Conservation (phyloP, 768 basidiomycete species). For the Boletus barrowsii region DNA sequence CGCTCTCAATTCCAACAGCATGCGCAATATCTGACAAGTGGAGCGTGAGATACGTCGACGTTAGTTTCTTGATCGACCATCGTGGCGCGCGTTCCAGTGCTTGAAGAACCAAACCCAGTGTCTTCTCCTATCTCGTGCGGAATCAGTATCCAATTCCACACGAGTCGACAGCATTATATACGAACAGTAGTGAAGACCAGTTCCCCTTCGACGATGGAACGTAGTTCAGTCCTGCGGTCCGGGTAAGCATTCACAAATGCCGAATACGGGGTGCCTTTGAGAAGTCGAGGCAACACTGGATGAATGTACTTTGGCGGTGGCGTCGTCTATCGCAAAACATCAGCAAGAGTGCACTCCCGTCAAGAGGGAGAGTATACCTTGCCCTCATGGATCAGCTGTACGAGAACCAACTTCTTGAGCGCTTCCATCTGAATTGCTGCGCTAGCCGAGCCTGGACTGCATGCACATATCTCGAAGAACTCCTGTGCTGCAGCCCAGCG, state of each 20-base stretch:
- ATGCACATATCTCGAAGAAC: constrained; percentile 76
- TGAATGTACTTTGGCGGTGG: constrained; percentile 76
- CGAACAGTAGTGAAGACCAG: constrained; percentile 51
- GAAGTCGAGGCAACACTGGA: constrained; percentile 48
- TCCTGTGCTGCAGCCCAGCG: constrained; percentile 70
- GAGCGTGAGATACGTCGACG: constrained; percentile 78
- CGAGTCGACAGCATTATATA: not conserved
- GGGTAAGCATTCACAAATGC: constrained; percentile 67
- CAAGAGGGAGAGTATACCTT: constrained; percentile 42
- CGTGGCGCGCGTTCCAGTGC: constrained; percentile 68
- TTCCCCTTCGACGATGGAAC: constrained; percentile 53
- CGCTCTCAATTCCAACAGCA: constrained; percentile 39
- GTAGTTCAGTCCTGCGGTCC: constrained; percentile 44
- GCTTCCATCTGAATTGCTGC: constrained; percentile 82
- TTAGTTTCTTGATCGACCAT: constrained; percentile 78
- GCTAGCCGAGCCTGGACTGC: constrained; percentile 53
- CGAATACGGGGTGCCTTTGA: constrained; percentile 68
- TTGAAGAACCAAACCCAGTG: constrained; percentile 64
- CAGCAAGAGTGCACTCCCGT: not conserved
- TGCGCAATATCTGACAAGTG: constrained; percentile 69
- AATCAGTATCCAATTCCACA: constrained; percentile 5
- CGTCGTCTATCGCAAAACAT: constrained; percentile 21
- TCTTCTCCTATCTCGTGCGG: constrained; percentile 54
- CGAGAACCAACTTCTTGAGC: constrained; percentile 74
- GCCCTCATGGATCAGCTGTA: constrained; percentile 76